phyloP scores from a whole-genome alignment of 306 rosid genomes.

The Sindora glabra region DNA sequence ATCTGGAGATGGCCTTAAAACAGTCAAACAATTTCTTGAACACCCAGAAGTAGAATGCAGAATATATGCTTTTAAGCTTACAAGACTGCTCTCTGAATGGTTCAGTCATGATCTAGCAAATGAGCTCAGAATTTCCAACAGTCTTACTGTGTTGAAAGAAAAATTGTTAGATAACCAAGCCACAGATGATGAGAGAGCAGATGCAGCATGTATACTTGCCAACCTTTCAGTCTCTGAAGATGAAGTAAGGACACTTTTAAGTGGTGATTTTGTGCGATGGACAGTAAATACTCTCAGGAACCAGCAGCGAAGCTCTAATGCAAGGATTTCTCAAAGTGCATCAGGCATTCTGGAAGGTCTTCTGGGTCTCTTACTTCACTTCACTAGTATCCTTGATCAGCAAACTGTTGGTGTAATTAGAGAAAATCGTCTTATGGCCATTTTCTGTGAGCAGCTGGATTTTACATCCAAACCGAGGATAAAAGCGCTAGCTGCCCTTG shows the following conservation, averaged over 20 bases:
- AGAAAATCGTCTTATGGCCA: conserved; percentile 38
- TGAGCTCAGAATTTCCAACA: conserved; percentile 38
- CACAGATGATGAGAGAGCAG: conserved; percentile 42
- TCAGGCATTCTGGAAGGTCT: conserved; percentile 56
- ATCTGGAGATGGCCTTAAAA: conserved; percentile 35
- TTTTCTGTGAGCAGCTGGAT: conserved; percentile 37
- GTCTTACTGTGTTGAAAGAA: conserved; percentile 31
- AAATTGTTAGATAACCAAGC: conserved; percentile 34
- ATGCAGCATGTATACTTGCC: conserved; percentile 46
- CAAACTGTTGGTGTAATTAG: conserved; percentile 23
- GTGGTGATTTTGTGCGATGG: conserved; percentile 41
- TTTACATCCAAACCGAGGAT: conserved; percentile 40
- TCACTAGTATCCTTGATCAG: conserved; percentile 29
- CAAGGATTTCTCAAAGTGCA: conserved; percentile 27
- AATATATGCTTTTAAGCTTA: conserved; percentile 38
- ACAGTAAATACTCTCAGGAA: conserved; percentile 20
- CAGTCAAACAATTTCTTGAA: conserved; percentile 33
- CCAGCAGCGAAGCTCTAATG: conserved; percentile 22
- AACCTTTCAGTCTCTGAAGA: conserved; percentile 34
- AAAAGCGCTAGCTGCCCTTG: conserved; percentile 37
- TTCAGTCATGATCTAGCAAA: conserved; percentile 33
- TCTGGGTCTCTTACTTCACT: conserved; percentile 45
- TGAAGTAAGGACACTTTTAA: conserved; percentile 37
- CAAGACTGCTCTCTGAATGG: conserved; percentile 41
- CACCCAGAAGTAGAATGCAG: conserved; percentile 42